Conservation (phyloP, 495 filamentous ascomycete genomes). For the Neurospora pannonica region DNA sequence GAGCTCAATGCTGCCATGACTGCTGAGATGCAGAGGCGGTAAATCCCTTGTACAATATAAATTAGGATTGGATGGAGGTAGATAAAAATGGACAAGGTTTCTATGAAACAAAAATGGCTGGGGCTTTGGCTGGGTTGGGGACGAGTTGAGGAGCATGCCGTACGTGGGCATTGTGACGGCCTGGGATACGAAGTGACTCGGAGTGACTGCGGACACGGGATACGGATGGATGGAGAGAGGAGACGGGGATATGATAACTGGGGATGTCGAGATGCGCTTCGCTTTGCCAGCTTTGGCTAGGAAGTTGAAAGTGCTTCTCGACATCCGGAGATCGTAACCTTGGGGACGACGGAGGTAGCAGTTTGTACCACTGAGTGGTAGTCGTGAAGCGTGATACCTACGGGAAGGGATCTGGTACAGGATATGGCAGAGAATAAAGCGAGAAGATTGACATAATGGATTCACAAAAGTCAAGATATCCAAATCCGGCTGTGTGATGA, state of each 20-base stretch:
- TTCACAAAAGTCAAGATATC: not conserved
- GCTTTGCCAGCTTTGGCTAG: not conserved
- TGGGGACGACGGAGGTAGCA: not conserved
- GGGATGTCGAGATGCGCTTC: not conserved
- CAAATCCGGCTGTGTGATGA: not conserved
- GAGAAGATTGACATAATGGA: not conserved
- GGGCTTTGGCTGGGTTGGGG: no score
- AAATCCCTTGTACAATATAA: no score
- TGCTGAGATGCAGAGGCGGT: slow-evolving; percentile 45
- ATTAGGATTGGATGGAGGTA: no score
- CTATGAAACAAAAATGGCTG: not conserved
- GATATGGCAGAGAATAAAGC: not conserved
- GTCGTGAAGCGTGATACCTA: no score
- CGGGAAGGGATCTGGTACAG: no score
- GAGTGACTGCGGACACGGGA: no score
- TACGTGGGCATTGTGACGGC: no score
- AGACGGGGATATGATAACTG: no score
- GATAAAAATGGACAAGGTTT: no score
- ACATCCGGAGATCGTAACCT: not conserved
- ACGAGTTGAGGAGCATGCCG: no score
- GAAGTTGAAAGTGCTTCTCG: not conserved
- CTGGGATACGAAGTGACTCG: no score
- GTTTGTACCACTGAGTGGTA: not conserved
- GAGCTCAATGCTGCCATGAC: slow-evolving; percentile 88
- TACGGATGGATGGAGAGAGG: no score